These are phyloP conservation scores for Oemleria cerasiformis DNA, from an alignment of 306 rosid genomes.

Conservation along the genomic window DNA sequence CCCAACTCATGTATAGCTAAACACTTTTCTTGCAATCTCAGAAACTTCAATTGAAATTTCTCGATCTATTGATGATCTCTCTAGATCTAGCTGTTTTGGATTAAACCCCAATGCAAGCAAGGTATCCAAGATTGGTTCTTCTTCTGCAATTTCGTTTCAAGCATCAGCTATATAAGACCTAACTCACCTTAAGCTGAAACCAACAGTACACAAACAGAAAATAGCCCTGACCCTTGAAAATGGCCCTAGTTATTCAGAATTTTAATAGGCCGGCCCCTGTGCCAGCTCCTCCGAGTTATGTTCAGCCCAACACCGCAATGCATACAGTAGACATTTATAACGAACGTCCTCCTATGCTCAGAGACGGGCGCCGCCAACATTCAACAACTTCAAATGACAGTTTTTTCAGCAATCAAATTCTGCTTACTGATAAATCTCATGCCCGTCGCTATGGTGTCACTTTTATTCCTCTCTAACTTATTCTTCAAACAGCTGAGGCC, in stretches of 20 bases:
- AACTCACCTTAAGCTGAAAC: background rate
- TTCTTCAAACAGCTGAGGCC: slow-evolving; percentile 48
- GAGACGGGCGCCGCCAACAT: slow-evolving; percentile 7
- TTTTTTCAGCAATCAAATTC: no score
- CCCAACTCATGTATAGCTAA: background rate
- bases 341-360: background rate
- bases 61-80: no score
- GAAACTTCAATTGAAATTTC: slow-evolving; percentile 8
- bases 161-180: slow-evolving; percentile 14
- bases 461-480: slow-evolving; percentile 36
- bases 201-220: no score
- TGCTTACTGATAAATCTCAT: no score
- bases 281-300: background rate
- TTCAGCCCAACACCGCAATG: background rate
- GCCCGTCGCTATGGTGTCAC: slow-evolving; percentile 8
- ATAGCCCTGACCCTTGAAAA: slow-evolving; percentile 5
- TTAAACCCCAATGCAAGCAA: slow-evolving; percentile 53
- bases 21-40: slow-evolving; percentile 16
- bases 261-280: background rate
- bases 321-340: slow-evolving; percentile 1
- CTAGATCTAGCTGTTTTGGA: no score
- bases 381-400: slow-evolving; percentile 9
- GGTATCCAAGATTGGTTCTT: slow-evolving; percentile 39
- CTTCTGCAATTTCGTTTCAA: background rate
- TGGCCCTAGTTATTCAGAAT: slow-evolving; percentile 9